Base-by-base conservation (phyloP, 2,329 filamentous ascomycete species). In the Metarhizium humberi region DNA sequence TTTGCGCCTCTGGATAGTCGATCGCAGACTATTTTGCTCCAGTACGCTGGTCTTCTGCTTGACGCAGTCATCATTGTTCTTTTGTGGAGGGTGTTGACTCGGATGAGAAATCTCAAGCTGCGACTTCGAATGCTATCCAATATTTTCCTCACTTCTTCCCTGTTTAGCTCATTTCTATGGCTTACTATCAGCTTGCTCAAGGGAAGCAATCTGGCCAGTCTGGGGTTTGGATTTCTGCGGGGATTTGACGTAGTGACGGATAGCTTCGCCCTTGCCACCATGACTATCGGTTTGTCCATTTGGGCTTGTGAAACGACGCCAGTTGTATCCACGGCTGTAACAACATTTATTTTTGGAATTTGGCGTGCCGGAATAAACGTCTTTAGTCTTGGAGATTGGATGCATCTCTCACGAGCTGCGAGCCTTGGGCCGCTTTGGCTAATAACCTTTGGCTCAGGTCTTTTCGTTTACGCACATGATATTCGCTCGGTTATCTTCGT, bases 41-140 rank as follows among this genome's bases (percentile, higher is more conserved):
- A 81, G 57, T 57, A 72, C 50, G 18, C 71, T 1, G 75, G 76
- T 0, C 63, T 81, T 18, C 56, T 73, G 25, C 66, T 79, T 5
- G 79, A 82, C 59, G 71, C 73, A 6, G 55, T 66, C 43, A 74
- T 80, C 52, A 61, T 77, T 20, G 62, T 79, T n/a, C 63, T 79
- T 10, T 57, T 73, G 2, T 82, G 79, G 78, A 73, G 78, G 40
- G 68, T 79, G 4, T 63, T 82, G 5, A 72, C 73, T 13, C 80
- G 78, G 77, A 69, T 75, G 1, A 71, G 75, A 45, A 78, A 76
- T 0, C 73, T 75, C 6, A 77, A 73, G 58, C 64, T 67, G 36
- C 73, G 77, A 3, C 64, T 82, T n/a, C 72, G 70, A 10, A 73
- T 70, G 1, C 62, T 82, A 8, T 71, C 74, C 6, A 65, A 66